These are phyloP conservation scores for Amoebophrya sp. DNA, from an alignment of 169 alveolate genomes.

Conservation along the genomic window DNA sequence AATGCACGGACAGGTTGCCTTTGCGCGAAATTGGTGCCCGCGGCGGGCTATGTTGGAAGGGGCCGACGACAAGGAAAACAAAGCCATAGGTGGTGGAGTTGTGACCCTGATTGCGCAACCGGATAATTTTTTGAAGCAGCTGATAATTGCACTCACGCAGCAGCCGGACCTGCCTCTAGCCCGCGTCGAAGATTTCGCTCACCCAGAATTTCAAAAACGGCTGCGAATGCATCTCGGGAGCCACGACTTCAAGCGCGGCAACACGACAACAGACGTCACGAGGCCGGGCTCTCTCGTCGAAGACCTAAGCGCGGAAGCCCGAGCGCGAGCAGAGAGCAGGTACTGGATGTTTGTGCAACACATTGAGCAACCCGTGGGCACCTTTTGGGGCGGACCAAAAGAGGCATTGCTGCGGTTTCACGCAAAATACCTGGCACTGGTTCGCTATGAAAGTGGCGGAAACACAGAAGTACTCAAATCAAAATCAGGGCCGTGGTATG, in stretches of 20 bases:
- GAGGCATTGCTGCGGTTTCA: not conserved
- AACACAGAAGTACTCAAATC: too few relatives aligned
- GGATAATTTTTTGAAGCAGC: not conserved
- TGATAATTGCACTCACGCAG: not conserved
- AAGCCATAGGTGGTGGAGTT: not conserved
- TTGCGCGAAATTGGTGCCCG: not conserved
- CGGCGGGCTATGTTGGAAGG: not conserved
- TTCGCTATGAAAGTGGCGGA: too few relatives aligned
- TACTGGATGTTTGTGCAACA: not conserved
- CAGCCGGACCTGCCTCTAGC: not conserved
- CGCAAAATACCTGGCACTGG: not conserved
- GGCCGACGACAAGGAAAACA: not conserved
- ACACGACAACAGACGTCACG: not conserved
- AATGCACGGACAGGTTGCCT: not conserved
- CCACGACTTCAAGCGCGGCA: not conserved
- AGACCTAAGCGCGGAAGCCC: not conserved
- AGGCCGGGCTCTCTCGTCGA: not conserved
- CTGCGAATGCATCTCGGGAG: not conserved
- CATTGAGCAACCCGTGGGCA: not conserved
- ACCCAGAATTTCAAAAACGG: too few relatives aligned
- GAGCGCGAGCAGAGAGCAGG: not conserved
- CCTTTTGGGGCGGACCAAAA: not conserved
- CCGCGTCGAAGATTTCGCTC: not conserved
- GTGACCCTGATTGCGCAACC: not conserved
- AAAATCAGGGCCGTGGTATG: not conserved